Base-by-base conservation (phyloP, 108 stramenopile genomes). In the Seminavis robusta region DNA sequence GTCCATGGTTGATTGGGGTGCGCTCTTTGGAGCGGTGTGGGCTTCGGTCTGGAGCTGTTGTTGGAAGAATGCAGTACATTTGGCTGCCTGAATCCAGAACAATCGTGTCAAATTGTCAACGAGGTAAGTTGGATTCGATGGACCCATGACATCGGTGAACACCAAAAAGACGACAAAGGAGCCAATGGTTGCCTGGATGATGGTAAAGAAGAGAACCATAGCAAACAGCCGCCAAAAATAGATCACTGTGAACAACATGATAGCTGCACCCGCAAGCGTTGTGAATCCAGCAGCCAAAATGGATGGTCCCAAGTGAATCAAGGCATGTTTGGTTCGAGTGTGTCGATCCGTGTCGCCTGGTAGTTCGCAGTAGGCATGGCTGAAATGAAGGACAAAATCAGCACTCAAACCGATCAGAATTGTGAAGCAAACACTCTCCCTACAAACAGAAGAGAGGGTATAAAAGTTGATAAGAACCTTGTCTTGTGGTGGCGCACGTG, bases 371-470 rank as follows among this genome's bases (percentile, higher is more conserved):
- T 81, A 81, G 23, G 74, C 65, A 47, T 81, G 79, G 28, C 56
- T 56, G 47, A 81, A 76, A 43, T 81, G 79, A 36, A 81, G 68
- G 2, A 81, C 74, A 46, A 81, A 81, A 33, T 81, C 79, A 21
- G 62, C 67, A 33, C 52, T 46, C 11, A 81, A 58, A 17, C 79
- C 79, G 36, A 81, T 72, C 63, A 81, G 31, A 69, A 81, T 81
- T 11, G 79, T 71, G 39, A 81, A 81, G 42, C 71, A 76, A 11
- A 76, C 63, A 3, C 59, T 49, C 44, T 81, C 79, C 36, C n/a
- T n/a, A n/a, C n/a, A n/a, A n/a, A n/a, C n/a, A n/a, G n/a, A n/a
- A n/a, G n/a, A 39, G 41, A n/a, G n/a, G n/a, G n/a, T n/a, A n/a
- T n/a, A n/a, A n/a, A n/a, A n/a, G n/a, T n/a, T n/a, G n/a, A n/a